A percentile compares a stretch with the other conserved stretches of the same genome.
Conservation (phyloP, 176 grass and related monocot genomes). For the Alopecurus myosuroides region DNA sequence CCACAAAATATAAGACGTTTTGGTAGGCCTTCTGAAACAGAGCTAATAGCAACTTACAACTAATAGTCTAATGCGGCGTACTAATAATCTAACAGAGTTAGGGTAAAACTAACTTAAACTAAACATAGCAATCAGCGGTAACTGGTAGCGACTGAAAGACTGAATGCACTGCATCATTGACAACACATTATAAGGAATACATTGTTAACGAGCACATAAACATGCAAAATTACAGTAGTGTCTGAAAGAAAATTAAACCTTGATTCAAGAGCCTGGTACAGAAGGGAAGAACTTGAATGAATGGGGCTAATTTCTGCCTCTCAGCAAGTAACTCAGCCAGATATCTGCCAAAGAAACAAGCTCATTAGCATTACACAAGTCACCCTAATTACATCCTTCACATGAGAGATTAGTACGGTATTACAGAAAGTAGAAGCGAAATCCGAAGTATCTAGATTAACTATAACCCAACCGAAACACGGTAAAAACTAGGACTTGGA, state of each 20-base stretch:
- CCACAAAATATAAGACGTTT: no score
- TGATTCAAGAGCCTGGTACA: constrained; percentile 90
- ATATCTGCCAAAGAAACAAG: constrained; percentile 61
- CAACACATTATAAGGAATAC: background rate
- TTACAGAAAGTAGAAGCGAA: background rate
- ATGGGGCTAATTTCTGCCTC: constrained; percentile 96
- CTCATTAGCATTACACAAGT: constrained; percentile 10
- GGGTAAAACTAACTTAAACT: constrained; percentile 14
- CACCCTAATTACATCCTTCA: background rate
- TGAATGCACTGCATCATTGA: background rate
- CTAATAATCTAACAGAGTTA: background rate
- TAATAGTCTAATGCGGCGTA: no score
- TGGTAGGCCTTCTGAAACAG: no score
- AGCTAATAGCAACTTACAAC: constrained; percentile 1
- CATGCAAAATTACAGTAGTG: background rate
- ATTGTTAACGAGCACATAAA: background rate
- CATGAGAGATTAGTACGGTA: background rate
- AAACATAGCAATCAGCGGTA: background rate
- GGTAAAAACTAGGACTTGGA: constrained; percentile 26
- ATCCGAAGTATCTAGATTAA: constrained; percentile 12
- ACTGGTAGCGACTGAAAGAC: background rate
- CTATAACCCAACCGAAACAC: background rate
- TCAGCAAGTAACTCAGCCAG: constrained; percentile 90
- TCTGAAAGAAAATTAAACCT: constrained; percentile 44
- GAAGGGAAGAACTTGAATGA: constrained; percentile 95